Evolutionary conservation across 305 asterid species (phyloP), one percentile per base, ranked within the genome.

Genomic region (Ajuga reptans): DNA sequence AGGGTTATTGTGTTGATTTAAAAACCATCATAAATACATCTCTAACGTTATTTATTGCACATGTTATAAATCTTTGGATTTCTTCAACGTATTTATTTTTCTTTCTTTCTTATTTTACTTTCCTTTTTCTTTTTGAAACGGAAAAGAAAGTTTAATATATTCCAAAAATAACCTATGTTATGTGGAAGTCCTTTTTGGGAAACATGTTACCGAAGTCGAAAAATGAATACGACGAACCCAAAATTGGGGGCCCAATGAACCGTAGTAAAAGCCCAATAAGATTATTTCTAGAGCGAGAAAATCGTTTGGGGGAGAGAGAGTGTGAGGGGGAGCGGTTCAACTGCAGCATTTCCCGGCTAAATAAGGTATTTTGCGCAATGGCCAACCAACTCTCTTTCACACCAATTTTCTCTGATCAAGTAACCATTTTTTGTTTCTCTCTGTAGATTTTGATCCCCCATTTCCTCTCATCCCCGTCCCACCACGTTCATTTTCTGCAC

Each of bases 301-400:
- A 64, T 68, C 71, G 82, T 29, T 15, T 65, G 27, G 60, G 56
- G 11, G 43, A 29, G 63, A 42, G 59, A 53, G 66, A 7, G 52
- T 2, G 72, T 3, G 74, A 5, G 71, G 47, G 47, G 71, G 82
- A 75, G 66, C 84, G 84, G 79, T 74, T 79, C 82, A 77, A 72
- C 71, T 71, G 84, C 84, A 79, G 71, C 75, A 66, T 77, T 82
- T 77, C 84, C 79, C 80, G 82, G 77, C 82, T 72, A 69, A 78
- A 75, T 45, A 69, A 73, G 65, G 73, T 49, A 72, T 58, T 75
- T 60, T 75, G 66, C 72, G 74, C 64, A 37, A 59, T 76, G 79
- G 75, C 74, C 75, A 68, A 66, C 62, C 75, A 75, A 56, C 51
- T 69, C 71, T 43, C 31, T n/a, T 64, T 68, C 74, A 6, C 73